These are phyloP conservation scores for Chloris gayana DNA, from an alignment of 176 grass and related monocot species.

Conservation along the genomic window DNA sequence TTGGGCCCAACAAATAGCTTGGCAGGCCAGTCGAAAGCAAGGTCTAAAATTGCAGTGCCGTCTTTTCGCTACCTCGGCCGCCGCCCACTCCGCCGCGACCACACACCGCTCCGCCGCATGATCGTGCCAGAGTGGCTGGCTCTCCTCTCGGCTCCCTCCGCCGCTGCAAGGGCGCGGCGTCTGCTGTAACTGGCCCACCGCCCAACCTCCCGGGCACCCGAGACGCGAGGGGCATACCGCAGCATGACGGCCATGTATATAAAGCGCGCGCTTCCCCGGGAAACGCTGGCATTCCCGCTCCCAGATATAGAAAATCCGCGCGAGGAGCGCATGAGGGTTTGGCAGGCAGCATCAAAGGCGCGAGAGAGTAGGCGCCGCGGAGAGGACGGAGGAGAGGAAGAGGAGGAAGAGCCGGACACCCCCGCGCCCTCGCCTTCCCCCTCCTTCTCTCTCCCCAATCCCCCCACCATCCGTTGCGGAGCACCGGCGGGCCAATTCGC, in stretches of 20 bases:
- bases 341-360: conserved; percentile 20
- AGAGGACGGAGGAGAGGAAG: conserved; percentile 38
- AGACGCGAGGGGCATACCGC: background rate
- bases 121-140: background rate
- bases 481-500: background rate
- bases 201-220: background rate
- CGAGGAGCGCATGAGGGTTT: background rate
- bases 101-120: background rate
- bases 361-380: conserved; percentile 31
- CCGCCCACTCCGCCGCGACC: background rate
- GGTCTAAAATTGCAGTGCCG: background rate
- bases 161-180: background rate
- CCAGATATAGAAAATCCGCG: conserved; percentile 46
- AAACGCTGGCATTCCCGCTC: background rate
- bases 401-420: conserved; percentile 34
- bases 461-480: background rate
- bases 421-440: conserved; percentile 9
- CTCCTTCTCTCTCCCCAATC: conserved; percentile 10
- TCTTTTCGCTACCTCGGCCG: background rate
- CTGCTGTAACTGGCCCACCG: background rate
- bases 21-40: background rate
- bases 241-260: background rate
- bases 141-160: background rate
- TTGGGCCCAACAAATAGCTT: background rate
- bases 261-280: background rate